phyloP scores from a whole-genome alignment of 2,329 filamentous ascomycete species.

The Xylaria arbuscula region DNA sequence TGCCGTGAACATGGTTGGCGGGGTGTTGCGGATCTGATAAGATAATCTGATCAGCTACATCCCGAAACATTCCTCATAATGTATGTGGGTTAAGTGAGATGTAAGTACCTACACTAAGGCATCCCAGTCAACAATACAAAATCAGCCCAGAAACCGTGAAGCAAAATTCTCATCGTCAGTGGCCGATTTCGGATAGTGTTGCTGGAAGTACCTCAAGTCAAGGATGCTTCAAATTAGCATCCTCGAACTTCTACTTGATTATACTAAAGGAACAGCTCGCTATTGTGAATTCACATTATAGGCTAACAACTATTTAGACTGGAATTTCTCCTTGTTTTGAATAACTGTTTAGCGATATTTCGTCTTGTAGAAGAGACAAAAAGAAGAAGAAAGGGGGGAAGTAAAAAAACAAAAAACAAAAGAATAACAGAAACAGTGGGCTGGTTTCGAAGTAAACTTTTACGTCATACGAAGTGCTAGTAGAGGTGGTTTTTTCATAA shows the following conservation, averaged over 20 bases:
- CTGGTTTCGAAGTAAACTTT: neutral
- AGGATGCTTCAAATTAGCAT: neutral
- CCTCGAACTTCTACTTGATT: neutral
- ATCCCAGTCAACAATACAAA: neutral
- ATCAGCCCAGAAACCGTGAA: neutral
- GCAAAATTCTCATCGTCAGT: slow-evolving; percentile 4
- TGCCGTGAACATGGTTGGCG: neutral
- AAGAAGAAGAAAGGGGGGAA: no score
- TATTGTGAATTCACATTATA: no score
- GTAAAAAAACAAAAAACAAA: no score
- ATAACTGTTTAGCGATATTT: no score
- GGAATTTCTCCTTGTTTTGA: no score
- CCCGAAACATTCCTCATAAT: neutral
- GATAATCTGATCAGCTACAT: slow-evolving; percentile 27
- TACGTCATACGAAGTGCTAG: slow-evolving; percentile 16
- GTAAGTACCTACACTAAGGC: neutral
- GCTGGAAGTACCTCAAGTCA: neutral
- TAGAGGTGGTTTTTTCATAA: neutral
- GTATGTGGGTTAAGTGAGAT: no score
- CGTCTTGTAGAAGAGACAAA: no score
- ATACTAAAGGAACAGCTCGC: no score
- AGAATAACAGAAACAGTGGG: slow-evolving; percentile 7
- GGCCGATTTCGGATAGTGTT: slow-evolving; percentile 26
- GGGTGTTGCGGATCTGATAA: slow-evolving; percentile 42
- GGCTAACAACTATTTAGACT: no score